Evolutionary conservation across 2,329 filamentous ascomycete species (phyloP), one percentile per base, ranked within the genome.

Genomic region (Xylaria sp.): DNA sequence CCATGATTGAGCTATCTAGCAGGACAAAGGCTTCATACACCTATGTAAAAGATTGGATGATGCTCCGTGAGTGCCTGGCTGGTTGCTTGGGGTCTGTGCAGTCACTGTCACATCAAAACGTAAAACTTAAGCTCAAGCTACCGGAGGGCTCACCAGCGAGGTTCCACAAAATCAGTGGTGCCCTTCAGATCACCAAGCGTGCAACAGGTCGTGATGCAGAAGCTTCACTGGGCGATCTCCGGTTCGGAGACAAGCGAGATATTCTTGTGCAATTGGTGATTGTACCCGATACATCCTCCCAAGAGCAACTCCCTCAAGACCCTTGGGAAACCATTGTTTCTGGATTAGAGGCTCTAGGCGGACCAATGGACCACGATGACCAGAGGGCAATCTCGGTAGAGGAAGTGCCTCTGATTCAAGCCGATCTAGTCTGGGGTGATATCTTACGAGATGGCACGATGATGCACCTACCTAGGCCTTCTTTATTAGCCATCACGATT

Each of bases 21-120:
- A 89, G 94, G 69, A 99, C 96, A 3, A 99, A 98, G 83, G 96
- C 94, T 4, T 97, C 94, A 1, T 99, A 98, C 78, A 97, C 94
- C 1, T 99, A 98, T 77, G 94, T 99, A 74, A 99, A 98, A 82
- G 96, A 99, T 80, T 99, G 96, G 96, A 98, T 98, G 95, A 99
- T 98, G 95, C 87, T 99, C 44, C 91, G 96, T 34, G 96, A 99
- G 80, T 98, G 96, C 79, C 87, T 98, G 54, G 96, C 94, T 28
- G 96, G 96, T 52, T 98, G 95, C 77, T 84, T 99, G 34, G 96
- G 96, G 56, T 91, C 94, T 15, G 88, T 98, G 78, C 96, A 99
- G 81, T 94, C 93, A 1, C 91, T 94, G 34, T 98, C 96, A n/a
- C 96, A 99, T 79, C 96, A 98, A 80, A 98, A 98, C 77, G 96